Percentiles rank a stretch among this genome's conserved stretches.
These are phyloP conservation scores for Penicillium oxalicum DNA, from an alignment of 2,329 filamentous ascomycete species.

Conservation along the genomic window DNA sequence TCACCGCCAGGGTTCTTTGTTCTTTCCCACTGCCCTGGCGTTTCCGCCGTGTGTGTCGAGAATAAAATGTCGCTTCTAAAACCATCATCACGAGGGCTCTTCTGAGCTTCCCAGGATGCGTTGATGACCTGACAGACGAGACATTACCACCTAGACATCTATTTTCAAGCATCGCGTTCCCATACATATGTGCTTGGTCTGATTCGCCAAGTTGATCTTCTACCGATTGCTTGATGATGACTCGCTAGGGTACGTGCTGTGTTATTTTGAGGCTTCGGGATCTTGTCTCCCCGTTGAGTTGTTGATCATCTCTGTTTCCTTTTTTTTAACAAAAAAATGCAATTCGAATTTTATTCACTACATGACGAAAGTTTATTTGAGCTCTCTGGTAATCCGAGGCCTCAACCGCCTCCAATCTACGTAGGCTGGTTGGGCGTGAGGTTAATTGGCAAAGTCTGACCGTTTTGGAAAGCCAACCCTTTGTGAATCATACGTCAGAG, in stretches of 20 bases:
- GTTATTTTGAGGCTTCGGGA: background rate
- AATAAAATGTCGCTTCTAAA: conserved; percentile 66
- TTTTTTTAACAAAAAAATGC: conserved; percentile 1
- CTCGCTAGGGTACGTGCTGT: conserved; percentile 16
- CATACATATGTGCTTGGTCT: background rate
- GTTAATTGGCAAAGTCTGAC: conserved; percentile 40
- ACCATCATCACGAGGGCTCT: conserved; percentile 66
- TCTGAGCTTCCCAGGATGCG: conserved; percentile 38
- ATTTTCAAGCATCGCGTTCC: conserved; percentile 2
- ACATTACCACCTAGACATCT: conserved; percentile 21
- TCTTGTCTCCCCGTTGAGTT: background rate
- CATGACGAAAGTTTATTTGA: conserved; percentile 35
- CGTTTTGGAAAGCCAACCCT: conserved; percentile 4
- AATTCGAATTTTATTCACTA: background rate
- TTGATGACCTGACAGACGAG: conserved; percentile 44
- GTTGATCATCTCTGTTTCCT: too few species aligned
- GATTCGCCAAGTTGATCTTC: background rate
- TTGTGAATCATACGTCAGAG: conserved; percentile 15
- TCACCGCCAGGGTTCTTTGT: conserved; percentile 57
- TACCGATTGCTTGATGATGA: background rate
- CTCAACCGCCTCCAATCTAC: conserved; percentile 35
- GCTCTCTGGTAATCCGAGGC: conserved; percentile 43
- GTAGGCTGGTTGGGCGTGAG: conserved; percentile 40
- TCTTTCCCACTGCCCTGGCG: conserved; percentile 56
- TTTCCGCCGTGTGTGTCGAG: conserved; percentile 69